Percentiles rank a stretch among this genome's conserved stretches.
Evolutionary conservation across 768 basidiomycete genomes (phyloP).

Genomic region (Mycena vitilis): DNA sequence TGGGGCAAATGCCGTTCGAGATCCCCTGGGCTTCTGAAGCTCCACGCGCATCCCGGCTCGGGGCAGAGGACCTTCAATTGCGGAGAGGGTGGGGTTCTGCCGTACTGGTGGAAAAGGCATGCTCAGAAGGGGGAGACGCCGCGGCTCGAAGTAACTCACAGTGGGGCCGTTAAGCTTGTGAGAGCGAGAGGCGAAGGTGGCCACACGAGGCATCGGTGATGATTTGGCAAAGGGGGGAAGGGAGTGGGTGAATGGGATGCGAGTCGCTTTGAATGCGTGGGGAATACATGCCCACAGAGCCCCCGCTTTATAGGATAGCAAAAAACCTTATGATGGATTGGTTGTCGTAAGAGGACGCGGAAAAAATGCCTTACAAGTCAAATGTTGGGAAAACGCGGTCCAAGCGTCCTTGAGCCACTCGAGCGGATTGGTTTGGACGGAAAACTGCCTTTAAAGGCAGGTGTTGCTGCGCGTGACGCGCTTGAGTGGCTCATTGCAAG

Average conservation of each 20-base stretch:
- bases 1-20: constrained; percentile 2
- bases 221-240: neutral
- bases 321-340: constrained; percentile 19
- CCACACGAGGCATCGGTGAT: constrained; percentile 19
- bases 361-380: constrained; percentile 28
- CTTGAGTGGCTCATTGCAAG: constrained; percentile 22
- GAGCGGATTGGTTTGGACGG: constrained; percentile 24
- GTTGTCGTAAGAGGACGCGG: constrained; percentile 11
- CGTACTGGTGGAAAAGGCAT: neutral
- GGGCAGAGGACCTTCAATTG: constrained; percentile 16
- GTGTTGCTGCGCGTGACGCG: neutral
- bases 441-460: constrained; percentile 27
- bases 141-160: neutral
- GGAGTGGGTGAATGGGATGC: neutral
- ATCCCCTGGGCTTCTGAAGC: constrained; percentile 4
- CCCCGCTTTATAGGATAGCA: constrained; percentile 28
- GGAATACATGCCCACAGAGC: neutral
- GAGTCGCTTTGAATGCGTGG: constrained; percentile 18
- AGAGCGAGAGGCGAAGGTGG: constrained; percentile 6
- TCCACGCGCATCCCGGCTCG: constrained; percentile 16
- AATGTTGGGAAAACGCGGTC: constrained; percentile 26
- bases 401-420: constrained; percentile 31
- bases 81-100: constrained; percentile 16
- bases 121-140: neutral
- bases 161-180: neutral